Evolutionary conservation across 768 basidiomycete species (phyloP), one percentile per base, ranked within the genome.

Genomic region (Pleurotus giganteus): DNA sequence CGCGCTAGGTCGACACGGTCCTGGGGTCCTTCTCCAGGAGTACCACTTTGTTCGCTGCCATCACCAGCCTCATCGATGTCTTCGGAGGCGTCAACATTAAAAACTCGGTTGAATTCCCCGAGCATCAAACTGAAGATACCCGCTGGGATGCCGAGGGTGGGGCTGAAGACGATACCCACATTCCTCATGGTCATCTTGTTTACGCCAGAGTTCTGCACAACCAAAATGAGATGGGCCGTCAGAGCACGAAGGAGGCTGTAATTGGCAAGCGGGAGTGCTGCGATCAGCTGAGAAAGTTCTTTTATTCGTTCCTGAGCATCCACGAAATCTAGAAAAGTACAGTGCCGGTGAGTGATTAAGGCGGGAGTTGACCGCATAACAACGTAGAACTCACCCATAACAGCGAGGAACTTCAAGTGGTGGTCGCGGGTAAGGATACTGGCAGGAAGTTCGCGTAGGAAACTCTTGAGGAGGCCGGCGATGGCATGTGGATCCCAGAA

Each of bases 101-200:
- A 97, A 19, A 96, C 94, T 13, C 86, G 82, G 61, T 91, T 92
- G 73, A 95, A 98, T 67, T 97, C 92, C 54, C 85, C 87, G 27
- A 98, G 81, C 86, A 98, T 92, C 59, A 97, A 73, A 65, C 91
- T 94, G 71, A 98, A 95, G 39, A 98, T 91, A 5, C 93, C 93
- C 2, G 96, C 96, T n/a, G 96, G 96, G 62, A 99, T 97, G 41
- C 94, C 94, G 11, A 99, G 77, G 0, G 97, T 98, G 2, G 97
- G 97, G 60, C 94, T 95, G 73, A 98, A 98, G 21, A 98, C 96
- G 57, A 99, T 98, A 15, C 96, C 95, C 24, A 99, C 93, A 67
- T 99, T 99, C 43, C 96, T 86, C 84, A 98, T 88, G 37, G 90
- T 95, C 97, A 99, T 99, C 77, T 95, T 98, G 84, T 97, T 97